A percentile compares a stretch with the other conserved stretches of the same genome.
phyloP scores from a whole-genome alignment of 164 flowering plant species.

The Aristolochia californica region DNA sequence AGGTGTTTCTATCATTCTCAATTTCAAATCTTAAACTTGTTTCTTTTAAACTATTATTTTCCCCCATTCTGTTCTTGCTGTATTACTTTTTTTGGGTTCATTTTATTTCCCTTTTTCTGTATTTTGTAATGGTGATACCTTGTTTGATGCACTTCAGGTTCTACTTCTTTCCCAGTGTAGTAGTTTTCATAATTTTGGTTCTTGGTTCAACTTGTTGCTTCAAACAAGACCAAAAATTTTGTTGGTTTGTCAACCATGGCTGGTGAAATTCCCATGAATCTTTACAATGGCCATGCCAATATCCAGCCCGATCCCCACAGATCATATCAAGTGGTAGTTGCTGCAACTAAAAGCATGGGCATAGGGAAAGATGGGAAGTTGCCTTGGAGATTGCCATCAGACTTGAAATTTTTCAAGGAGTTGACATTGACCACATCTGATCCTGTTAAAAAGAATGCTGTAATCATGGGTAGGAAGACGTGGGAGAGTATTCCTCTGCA shows the following conservation, averaged over 20 bases:
- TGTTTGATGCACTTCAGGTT: slow-evolving; percentile 13
- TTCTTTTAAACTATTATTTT: background rate
- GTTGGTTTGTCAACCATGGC: slow-evolving; percentile 29
- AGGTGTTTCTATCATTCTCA: slow-evolving; percentile 9
- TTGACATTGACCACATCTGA: slow-evolving; percentile 54
- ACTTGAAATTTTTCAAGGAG: slow-evolving; percentile 76
- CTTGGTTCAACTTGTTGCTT: slow-evolving; percentile 1
- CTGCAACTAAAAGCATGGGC: slow-evolving; percentile 76
- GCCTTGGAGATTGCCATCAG: slow-evolving; percentile 86
- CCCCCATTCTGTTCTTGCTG: background rate
- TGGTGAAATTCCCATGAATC: slow-evolving; percentile 16
- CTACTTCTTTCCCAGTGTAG: slow-evolving; percentile 12
- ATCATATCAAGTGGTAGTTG: slow-evolving; percentile 87
- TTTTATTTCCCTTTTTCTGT: background rate
- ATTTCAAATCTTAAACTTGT: background rate
- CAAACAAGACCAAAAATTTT: background rate
- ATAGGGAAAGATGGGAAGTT: slow-evolving; percentile 88
- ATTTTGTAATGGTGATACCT: background rate
- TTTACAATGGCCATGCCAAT: slow-evolving; percentile 34
- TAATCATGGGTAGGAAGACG: slow-evolving; percentile 93
- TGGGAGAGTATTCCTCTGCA: slow-evolving; percentile 87
- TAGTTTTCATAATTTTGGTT: slow-evolving; percentile 12
- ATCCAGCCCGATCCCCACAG: slow-evolving; percentile 29
- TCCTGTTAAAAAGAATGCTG: slow-evolving; percentile 78
- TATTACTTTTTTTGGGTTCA: background rate